phyloP scores from a whole-genome alignment of 2,329 filamentous ascomycete genomes.

The Claviceps sorghi region DNA sequence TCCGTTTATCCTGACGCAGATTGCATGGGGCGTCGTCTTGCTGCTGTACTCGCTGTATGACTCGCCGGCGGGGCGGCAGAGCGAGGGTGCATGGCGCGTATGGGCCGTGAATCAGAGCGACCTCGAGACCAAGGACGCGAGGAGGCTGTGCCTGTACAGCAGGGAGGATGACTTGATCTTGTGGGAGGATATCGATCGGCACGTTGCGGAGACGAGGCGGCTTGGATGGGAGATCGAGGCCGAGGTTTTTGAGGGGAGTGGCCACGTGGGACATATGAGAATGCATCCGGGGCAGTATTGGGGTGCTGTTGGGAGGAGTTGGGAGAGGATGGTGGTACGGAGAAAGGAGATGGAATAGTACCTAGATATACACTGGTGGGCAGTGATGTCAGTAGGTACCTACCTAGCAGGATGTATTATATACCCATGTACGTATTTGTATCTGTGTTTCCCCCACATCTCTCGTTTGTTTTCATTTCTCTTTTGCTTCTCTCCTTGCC shows the following conservation, averaged over 20 bases:
- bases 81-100: constrained; percentile 25
- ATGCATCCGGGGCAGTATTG: constrained; percentile 44
- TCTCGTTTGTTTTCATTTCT: no score
- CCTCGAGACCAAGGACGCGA: constrained; percentile 21
- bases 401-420: no score
- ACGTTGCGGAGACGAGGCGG: constrained; percentile 31
- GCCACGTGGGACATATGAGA: constrained; percentile 48
- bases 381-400: no score
- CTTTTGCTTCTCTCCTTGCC: no score
- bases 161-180: constrained; percentile 41
- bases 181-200: constrained; percentile 39
- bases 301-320: constrained; percentile 24
- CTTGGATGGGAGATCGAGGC: constrained; percentile 34
- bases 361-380: no score
- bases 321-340: constrained; percentile 8
- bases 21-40: constrained; percentile 30
- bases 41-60: constrained; percentile 21
- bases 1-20: constrained; percentile 33
- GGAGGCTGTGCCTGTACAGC: constrained; percentile 43
- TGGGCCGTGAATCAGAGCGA: constrained; percentile 22
- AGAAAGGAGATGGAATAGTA: neutral
- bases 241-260: constrained; percentile 41
- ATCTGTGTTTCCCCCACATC: no score
- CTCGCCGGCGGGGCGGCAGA: constrained; percentile 23
- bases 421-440: no score